Evolutionary conservation across 306 rosid species (phyloP), one percentile per base, ranked within the genome.

Genomic region (Medicago lupulina): DNA sequence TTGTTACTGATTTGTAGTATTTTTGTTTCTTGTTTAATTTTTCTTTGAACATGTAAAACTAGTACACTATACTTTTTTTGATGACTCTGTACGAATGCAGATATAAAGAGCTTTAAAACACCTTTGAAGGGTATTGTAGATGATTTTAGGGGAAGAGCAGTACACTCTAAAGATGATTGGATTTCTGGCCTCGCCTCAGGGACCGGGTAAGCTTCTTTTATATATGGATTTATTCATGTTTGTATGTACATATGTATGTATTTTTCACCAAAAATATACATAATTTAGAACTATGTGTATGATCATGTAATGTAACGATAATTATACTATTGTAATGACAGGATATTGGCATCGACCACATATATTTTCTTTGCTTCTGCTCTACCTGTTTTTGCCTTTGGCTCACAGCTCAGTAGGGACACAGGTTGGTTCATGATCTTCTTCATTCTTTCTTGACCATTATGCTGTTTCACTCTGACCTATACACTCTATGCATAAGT

Each of bases 351-450:
- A 25, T 96, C 97, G 70, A 88, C 93, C n/a, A 68, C 90, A 9
- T 89, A 89, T 76, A 84, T 89, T 41, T 92, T 88, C 88, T 92
- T 92, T 75, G 93, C 97, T 74, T 92, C 97, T 74, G 93, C 96
- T 71, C 85, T 92, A 57, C 97, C 97, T 39, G 97, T 92, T 40
- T 86, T 89, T 76, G 88, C 97, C 40, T 92, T 92, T 16, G 96
- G 97, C 0, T 96, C 74, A 64, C 96, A 92, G 54, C 79, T 92
- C 1, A 84, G 82, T 65, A 84, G 89, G 64, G 91, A 86, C 63
- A 92, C 97, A 83, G 93, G 97, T 57, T 4, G 63, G 59, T 53
- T 21, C 23, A 21, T 21, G 23, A 21, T 21, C 23, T 21, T 21
- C 23, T 21, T 51, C 1, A n/a, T 50, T 50, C 57, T 50, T 50